Conservation (phyloP, 805 yeast species). For the Metschnikowia bowlesiae region DNA sequence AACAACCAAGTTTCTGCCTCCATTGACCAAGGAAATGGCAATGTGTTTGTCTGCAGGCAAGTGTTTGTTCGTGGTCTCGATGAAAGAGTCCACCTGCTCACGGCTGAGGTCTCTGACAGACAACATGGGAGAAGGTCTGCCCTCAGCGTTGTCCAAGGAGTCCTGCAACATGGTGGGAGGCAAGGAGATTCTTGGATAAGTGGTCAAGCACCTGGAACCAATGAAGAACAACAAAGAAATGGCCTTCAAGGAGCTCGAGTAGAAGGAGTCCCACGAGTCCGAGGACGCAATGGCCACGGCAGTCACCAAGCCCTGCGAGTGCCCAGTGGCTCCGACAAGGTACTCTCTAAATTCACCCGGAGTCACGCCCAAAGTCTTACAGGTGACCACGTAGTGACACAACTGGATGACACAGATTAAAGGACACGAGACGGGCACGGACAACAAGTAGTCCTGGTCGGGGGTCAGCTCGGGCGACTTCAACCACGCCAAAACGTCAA, state of each 20-base stretch:
- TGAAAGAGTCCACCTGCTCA: slow-evolving; percentile 72
- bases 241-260: slow-evolving; percentile 67
- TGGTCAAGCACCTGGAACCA: slow-evolving; percentile 86
- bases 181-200: slow-evolving; percentile 88
- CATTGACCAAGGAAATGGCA: slow-evolving; percentile 86
- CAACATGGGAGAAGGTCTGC: slow-evolving; percentile 96
- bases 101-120: slow-evolving; percentile 83
- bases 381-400: slow-evolving; percentile 86
- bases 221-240: slow-evolving; percentile 84
- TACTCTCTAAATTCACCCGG: slow-evolving; percentile 82
- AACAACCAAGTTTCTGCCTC: slow-evolving; percentile 92
- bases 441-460: slow-evolving; percentile 77
- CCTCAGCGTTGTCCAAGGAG: slow-evolving; percentile 90
- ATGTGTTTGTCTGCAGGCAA: slow-evolving; percentile 89
- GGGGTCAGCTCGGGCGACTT: slow-evolving; percentile 83
- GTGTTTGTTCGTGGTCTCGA: slow-evolving; percentile 86
- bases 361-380: slow-evolving; percentile 74
- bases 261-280: slow-evolving; percentile 82
- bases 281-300: slow-evolving; percentile 84
- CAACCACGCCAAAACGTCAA: slow-evolving; percentile 86
- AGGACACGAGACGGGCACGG: slow-evolving; percentile 96
- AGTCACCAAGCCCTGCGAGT: slow-evolving; percentile 87
- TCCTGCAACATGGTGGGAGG: slow-evolving; percentile 93
- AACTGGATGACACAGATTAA: slow-evolving; percentile 93
- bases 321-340: slow-evolving; percentile 79